Evolutionary conservation across 2,329 filamentous ascomycete species (phyloP), one percentile per base, ranked within the genome.

Genomic region (Nothomitra cinnamomea): DNA sequence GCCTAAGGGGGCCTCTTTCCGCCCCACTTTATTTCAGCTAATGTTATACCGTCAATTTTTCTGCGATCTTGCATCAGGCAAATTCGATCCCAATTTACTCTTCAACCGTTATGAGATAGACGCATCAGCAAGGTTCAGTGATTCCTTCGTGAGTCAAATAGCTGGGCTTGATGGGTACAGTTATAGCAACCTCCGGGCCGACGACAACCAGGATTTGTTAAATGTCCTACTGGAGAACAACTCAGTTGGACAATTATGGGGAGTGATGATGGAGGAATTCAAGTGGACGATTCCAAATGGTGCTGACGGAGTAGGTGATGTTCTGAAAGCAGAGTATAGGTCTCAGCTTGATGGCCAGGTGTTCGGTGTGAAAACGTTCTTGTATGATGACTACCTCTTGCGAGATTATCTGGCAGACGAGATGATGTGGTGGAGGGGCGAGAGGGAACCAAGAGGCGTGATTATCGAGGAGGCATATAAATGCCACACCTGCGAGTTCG

Each of bases 1-100:
- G 1, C 86, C 88, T 1, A 73, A 77, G 1, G 78, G 79, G 21
- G 70, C 78, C 0, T 77, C 81, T 0, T 73, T 87, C 45, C 78
- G 84, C 10, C 86, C 87, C 0, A 86, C 88, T 0, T 79, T 83
- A 60, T 82, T 95, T 56, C 92, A 98, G 64, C 72, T 96, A 0
- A 88, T 94, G 67, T 71, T 96, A 0, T 98, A 96, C 63, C 88
- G 90, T 59, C 81, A 82, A 24, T 80, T 96, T 53, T 72, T 98
- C n/a, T 79, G 81, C 8, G 75, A 81, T 2, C 79, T 96, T 61
- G 85, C 83, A 0, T 75, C 78, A 0, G 82, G 82, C 51, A 74
- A 76, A 6, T 73, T 95, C 0, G 78, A 87, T 54, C 85, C 87
- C 36, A 67, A 78, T 19, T 68, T 72, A 0, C 72, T 96, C 0